Percentiles rank a stretch among this genome's conserved stretches.
These are phyloP conservation scores for Ceratonia siliqua DNA, from an alignment of 306 rosid species.

Conservation along the genomic window DNA sequence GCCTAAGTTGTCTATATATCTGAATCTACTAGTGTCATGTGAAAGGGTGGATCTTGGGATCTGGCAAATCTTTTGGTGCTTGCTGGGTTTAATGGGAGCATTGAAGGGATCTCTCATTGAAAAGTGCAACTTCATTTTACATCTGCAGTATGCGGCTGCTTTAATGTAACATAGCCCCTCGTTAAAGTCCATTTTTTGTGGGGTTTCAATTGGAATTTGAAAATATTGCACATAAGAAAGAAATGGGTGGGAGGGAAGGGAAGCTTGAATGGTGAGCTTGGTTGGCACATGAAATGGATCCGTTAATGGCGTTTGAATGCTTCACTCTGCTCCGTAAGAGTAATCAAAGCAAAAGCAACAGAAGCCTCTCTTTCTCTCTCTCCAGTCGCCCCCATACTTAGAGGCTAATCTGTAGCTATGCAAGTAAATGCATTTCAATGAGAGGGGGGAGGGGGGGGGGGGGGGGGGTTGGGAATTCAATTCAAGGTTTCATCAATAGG, in stretches of 20 bases:
- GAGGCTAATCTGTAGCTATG: slow-evolving; percentile 36
- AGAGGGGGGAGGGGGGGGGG: slow-evolving; percentile 45
- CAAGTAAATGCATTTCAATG: slow-evolving; percentile 51
- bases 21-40: not conserved
- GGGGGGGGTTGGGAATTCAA: slow-evolving; percentile 49
- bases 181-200: slow-evolving; percentile 1
- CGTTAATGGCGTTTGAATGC: slow-evolving; percentile 42
- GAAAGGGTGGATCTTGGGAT: slow-evolving; percentile 1
- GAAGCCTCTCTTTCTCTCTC: not conserved
- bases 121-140: slow-evolving; percentile 17
- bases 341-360: not conserved
- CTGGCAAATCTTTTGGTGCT: slow-evolving; percentile 20
- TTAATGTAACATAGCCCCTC: slow-evolving; percentile 7
- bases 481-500: slow-evolving; percentile 36
- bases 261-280: slow-evolving; percentile 33
- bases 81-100: slow-evolving; percentile 20
- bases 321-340: slow-evolving; percentile 18
- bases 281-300: slow-evolving; percentile 45
- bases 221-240: not conserved
- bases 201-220: not conserved
- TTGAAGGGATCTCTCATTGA: slow-evolving; percentile 23
- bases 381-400: slow-evolving; percentile 12
- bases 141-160: not conserved
- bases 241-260: not conserved
- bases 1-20: not conserved